Conservation (phyloP, 345 rosid genomes). For the Trapa bicornis region DNA sequence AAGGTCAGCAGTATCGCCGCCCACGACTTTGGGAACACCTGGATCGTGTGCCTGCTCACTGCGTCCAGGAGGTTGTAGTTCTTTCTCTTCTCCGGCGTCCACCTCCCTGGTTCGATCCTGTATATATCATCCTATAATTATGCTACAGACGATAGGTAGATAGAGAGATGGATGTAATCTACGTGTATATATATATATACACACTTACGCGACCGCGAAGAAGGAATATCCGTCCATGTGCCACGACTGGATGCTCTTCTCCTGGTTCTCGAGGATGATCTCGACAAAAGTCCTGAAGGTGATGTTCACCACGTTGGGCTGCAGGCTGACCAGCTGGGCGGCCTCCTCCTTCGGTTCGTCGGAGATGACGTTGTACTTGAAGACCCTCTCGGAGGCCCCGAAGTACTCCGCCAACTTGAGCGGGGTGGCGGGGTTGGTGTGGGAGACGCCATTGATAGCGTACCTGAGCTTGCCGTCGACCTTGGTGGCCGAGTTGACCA, state of each 20-base stretch:
- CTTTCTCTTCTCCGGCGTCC: too few species aligned
- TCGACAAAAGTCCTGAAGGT: constrained; percentile 67
- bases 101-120: constrained; percentile 17
- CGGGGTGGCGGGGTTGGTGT: constrained; percentile 40
- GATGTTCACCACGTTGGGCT: constrained; percentile 42
- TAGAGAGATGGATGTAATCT: too few species aligned
- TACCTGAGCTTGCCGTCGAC: constrained; percentile 43
- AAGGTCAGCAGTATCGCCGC: too few species aligned
- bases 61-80: too few species aligned
- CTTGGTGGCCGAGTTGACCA: constrained; percentile 26
- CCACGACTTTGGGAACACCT: too few species aligned
- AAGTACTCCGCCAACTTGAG: constrained; percentile 60
- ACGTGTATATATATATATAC: background rate
- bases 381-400: constrained; percentile 28
- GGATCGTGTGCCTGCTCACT: too few species aligned
- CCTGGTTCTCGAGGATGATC: constrained; percentile 66
- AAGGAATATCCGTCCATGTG: constrained; percentile 63
- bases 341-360: constrained; percentile 27
- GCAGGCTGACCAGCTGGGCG: constrained; percentile 8
- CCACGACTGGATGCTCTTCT: constrained; percentile 54
- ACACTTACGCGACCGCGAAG: constrained; percentile 67
- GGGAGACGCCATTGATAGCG: constrained; percentile 57
- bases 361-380: constrained; percentile 37
- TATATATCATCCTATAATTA: too few species aligned
- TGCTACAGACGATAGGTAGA: too few species aligned